These are phyloP conservation scores for Coniella lustricola DNA, from an alignment of 2,329 filamentous ascomycete genomes.

Conservation along the genomic window DNA sequence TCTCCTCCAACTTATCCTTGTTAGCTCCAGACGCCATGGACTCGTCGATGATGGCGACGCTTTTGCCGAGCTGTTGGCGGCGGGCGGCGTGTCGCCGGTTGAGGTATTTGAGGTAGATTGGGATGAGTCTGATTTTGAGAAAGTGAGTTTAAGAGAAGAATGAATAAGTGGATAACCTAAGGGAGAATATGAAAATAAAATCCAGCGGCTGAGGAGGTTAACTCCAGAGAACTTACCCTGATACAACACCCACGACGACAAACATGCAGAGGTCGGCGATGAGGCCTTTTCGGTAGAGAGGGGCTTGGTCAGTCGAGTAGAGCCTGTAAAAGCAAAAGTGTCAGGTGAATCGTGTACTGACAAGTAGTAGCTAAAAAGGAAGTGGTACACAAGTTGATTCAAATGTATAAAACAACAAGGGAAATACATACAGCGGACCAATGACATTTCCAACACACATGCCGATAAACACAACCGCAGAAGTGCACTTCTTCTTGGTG, in stretches of 20 bases:
- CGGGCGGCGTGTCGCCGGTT: constrained; percentile 48
- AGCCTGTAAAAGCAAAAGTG: constrained; percentile 29
- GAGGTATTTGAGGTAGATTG: constrained; percentile 42
- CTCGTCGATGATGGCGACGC: constrained; percentile 50
- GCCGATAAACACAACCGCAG: constrained; percentile 57
- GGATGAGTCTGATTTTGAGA: constrained; percentile 24
- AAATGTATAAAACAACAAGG: too few relatives aligned
- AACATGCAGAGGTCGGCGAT: constrained; percentile 56
- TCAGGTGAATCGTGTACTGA: background rate
- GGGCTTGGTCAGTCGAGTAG: constrained; percentile 53
- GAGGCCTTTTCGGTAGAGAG: constrained; percentile 49
- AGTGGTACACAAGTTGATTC: too few relatives aligned
- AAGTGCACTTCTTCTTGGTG: constrained; percentile 62
- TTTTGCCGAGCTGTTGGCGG: constrained; percentile 53
- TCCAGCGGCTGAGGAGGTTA: background rate
- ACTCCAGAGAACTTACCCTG: constrained; percentile 10
- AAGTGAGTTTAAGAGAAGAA: too few relatives aligned
- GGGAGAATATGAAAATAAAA: too few relatives aligned
- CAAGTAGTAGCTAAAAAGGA: too few relatives aligned
- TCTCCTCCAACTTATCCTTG: constrained; percentile 35
- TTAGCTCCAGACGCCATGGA: constrained; percentile 46
- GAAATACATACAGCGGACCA: constrained; percentile 51
- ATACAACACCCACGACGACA: constrained; percentile 48
- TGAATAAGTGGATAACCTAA: background rate
- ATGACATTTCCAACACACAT: constrained; percentile 61